Evolutionary conservation across 805 yeast genomes (phyloP).

Genomic region (Kuraishia capsulata): DNA sequence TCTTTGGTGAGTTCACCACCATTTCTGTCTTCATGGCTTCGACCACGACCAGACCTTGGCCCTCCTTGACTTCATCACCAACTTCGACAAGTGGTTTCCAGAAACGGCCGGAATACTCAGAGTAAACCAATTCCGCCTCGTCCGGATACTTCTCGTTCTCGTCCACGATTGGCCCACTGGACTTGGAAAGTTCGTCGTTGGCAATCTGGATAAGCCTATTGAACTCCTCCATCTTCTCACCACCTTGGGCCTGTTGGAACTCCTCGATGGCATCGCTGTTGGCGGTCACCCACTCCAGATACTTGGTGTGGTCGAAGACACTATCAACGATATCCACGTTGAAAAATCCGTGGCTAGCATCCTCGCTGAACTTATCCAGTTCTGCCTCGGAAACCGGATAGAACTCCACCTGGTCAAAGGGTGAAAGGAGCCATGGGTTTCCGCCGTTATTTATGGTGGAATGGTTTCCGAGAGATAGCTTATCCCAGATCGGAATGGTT

Average conservation of each 20-base stretch:
- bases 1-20: constrained; percentile 66
- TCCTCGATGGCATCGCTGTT: constrained; percentile 65
- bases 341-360: constrained; percentile 75
- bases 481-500: constrained; percentile 97
- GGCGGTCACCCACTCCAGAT: constrained; percentile 67
- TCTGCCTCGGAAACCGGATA: constrained; percentile 86
- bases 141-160: constrained; percentile 60
- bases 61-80: constrained; percentile 65
- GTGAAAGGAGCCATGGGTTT: constrained; percentile 84
- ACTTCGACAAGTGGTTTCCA: constrained; percentile 85
- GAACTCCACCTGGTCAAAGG: constrained; percentile 92
- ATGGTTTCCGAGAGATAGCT: constrained; percentile 67
- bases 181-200: constrained; percentile 58
- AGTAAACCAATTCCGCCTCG: constrained; percentile 74
- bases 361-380: constrained; percentile 60
- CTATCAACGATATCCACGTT: constrained; percentile 65
- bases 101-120: constrained; percentile 94
- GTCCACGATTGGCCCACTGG: constrained; percentile 35
- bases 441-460: constrained; percentile 30
- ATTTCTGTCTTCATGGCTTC: constrained; percentile 99
- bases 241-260: constrained; percentile 60
- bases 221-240: constrained; percentile 81
- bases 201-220: constrained; percentile 74
- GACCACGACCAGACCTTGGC: constrained; percentile 78
- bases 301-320: constrained; percentile 75